Conservation (phyloP, 2,329 filamentous ascomycete genomes). For the Venturia asperata region DNA sequence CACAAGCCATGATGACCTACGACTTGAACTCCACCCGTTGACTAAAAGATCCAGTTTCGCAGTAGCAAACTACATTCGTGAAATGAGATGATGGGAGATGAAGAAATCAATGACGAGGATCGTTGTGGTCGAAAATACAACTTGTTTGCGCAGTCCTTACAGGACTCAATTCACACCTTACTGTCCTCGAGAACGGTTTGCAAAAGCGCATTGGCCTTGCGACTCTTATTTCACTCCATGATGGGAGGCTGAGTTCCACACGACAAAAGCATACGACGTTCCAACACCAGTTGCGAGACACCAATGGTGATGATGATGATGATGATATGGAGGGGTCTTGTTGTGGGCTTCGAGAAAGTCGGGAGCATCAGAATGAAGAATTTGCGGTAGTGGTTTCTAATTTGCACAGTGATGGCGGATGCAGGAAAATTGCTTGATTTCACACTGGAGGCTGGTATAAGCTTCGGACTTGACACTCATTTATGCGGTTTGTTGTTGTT, state of each 20-base stretch:
- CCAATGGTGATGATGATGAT: background rate
- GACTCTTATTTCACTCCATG: background rate
- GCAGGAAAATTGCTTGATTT: background rate
- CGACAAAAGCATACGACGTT: background rate
- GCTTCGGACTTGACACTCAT: background rate
- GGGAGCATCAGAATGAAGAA: background rate
- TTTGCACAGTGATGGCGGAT: background rate
- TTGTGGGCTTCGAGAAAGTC: background rate
- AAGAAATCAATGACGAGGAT: background rate
- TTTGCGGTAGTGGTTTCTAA: background rate
- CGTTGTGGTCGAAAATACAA: background rate
- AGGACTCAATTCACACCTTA: background rate
- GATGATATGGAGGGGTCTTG: conserved; percentile 2
- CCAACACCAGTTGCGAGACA: background rate
- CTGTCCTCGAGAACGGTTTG: background rate
- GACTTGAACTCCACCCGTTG: background rate
- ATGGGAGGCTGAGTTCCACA: background rate
- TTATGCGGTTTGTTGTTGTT: conserved; percentile 4
- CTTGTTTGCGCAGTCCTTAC: background rate
- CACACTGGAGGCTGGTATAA: background rate
- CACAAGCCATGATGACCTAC: background rate
- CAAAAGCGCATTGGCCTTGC: background rate
- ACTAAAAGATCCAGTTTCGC: background rate
- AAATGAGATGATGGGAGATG: background rate
- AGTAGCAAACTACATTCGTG: background rate